Percentiles rank a stretch among this genome's conserved stretches.
These are phyloP conservation scores for Salix caprea DNA, from an alignment of 345 rosid genomes.

Conservation along the genomic window DNA sequence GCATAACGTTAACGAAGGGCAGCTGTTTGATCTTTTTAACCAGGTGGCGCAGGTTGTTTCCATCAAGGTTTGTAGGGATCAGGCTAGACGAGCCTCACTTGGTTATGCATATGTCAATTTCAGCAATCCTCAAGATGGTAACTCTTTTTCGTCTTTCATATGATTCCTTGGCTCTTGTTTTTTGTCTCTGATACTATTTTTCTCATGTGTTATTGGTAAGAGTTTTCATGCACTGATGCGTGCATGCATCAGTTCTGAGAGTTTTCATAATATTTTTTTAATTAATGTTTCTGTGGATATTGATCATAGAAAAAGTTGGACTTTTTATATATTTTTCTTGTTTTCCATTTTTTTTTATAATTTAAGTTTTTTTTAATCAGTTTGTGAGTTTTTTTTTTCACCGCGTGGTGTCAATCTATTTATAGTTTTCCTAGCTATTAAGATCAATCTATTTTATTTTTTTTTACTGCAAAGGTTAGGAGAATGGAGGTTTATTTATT, in stretches of 20 bases:
- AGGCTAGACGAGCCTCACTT: slow-evolving; percentile 41
- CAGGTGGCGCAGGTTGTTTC: slow-evolving; percentile 48
- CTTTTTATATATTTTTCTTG: background rate
- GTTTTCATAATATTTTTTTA: background rate
- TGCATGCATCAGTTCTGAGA: background rate
- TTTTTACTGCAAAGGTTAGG: background rate
- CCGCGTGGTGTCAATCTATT: background rate
- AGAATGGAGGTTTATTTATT: background rate
- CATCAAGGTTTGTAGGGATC: slow-evolving; percentile 64
- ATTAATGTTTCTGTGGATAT: background rate
- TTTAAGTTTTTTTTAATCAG: background rate
- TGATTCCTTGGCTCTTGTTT: background rate
- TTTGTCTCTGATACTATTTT: background rate
- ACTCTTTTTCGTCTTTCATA: background rate
- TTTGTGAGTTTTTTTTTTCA: background rate
- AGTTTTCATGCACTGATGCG: background rate
- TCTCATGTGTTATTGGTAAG: background rate
- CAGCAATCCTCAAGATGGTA: slow-evolving; percentile 52
- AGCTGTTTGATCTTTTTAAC: slow-evolving; percentile 48
- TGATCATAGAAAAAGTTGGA: too few species aligned
- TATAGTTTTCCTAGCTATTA: background rate
- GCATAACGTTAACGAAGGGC: slow-evolving; percentile 42
- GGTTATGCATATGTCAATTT: slow-evolving; percentile 72
- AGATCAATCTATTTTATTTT: background rate
- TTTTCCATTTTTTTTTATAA: background rate